Percentiles rank a stretch among this genome's conserved stretches.
Conservation (phyloP, 352 stramenopile genomes). For the Pythium folliculosum region DNA sequence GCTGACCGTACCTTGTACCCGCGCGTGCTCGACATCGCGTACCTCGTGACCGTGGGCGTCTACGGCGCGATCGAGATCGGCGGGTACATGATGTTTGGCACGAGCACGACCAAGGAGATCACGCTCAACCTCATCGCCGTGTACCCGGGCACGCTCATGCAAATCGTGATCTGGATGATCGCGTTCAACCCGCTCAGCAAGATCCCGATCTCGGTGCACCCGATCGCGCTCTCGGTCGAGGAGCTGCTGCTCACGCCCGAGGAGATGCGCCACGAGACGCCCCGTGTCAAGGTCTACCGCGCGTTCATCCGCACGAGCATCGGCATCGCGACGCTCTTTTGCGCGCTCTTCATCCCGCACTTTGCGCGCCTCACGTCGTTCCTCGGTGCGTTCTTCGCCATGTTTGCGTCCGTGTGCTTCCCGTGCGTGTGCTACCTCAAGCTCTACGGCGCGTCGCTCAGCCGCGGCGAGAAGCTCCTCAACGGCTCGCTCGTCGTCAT, state of each 20-base stretch:
- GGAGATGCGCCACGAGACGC: conserved; percentile 37
- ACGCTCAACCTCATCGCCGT: conserved; percentile 79
- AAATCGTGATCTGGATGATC: conserved; percentile 79
- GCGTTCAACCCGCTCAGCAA: conserved; percentile 89
- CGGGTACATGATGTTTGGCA: conserved; percentile 86
- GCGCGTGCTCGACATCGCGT: conserved; percentile 68
- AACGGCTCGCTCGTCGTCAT: conserved; percentile 59
- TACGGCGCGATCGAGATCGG: conserved; percentile 76
- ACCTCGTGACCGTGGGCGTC: conserved; percentile 67
- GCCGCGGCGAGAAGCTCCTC: conserved; percentile 48
- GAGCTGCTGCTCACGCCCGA: conserved; percentile 63
- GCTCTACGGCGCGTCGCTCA: conserved; percentile 63
- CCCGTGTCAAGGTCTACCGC: conserved; percentile 50
- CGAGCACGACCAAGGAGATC: conserved; percentile 82
- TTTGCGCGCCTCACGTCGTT: conserved; percentile 87
- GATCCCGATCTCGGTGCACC: conserved; percentile 84
- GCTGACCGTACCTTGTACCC: conserved; percentile 61
- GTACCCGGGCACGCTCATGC: conserved; percentile 60
- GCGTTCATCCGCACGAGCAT: conserved; percentile 68
- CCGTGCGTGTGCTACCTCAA: conserved; percentile 86
- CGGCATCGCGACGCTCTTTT: conserved; percentile 52
- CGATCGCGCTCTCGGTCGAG: conserved; percentile 72
- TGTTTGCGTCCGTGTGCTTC: conserved; percentile 83
- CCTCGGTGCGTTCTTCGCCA: conserved; percentile 83
- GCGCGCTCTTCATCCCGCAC: conserved; percentile 75